Evolutionary conservation across 2,329 filamentous ascomycete genomes (phyloP), one percentile per base, ranked within the genome.

Genomic region (Trichocomaceae sp.): DNA sequence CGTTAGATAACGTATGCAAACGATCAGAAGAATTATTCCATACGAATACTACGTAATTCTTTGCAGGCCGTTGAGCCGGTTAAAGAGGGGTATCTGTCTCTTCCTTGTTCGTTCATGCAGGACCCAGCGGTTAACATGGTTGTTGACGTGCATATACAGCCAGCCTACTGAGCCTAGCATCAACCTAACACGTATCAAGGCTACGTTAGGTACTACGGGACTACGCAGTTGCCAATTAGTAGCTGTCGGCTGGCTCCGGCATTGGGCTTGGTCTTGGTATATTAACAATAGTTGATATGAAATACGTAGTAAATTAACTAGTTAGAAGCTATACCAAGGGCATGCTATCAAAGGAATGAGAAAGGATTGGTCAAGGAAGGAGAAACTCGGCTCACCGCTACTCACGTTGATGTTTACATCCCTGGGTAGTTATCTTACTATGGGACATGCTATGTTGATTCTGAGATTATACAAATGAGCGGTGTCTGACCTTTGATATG

Each of bases 231-330:
- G 8, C n/a, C n/a, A n/a, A n/a, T 20, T 7, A 31, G 31, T 35
- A 42, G 31, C 51, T 47, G 37, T 53, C 51, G 51, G 51, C 31
- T 39, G 44, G 33, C 51, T 47, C 51, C 51, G 51, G 51, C 7
- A 17, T 41, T 23, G 8, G 9, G 22, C 49, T 31, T 35, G 10
- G 20, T 42, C 6, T 39, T 51, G n/a, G 48, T 50, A 31, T 17
- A 19, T 15, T 35, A 35, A 35, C 15, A 45, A 15, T n/a, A 31
- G 35, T 42, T 50, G 9, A n/a, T 39, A 17, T 20, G 48, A 41
- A n/a, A 37, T 42, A 50, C 23, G 26, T 26, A 12, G 50, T 26
- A 3, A 26, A 7, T 7, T 26, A 26, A 3, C 7, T 26, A 26
- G 23, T n/a, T n/a, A n/a, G n/a, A n/a, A n/a, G n/a, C n/a, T n/a